Conservation (phyloP, 2,329 filamentous ascomycete species). For the Alternaria postmessia region DNA sequence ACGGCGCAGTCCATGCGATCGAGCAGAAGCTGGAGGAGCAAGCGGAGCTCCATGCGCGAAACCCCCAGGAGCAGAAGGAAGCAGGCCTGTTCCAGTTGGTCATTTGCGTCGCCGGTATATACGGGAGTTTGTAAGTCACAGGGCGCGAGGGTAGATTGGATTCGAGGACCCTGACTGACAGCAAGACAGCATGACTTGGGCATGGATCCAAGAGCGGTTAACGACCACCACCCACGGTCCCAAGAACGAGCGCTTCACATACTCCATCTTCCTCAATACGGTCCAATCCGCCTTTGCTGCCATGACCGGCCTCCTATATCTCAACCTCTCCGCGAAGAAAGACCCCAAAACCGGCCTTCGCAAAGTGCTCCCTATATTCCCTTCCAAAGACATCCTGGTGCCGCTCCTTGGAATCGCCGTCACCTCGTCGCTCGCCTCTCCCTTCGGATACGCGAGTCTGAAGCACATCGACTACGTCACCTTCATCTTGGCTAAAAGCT, state of each 20-base stretch:
- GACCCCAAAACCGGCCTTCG: constrained; percentile 43
- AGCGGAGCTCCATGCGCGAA: constrained; percentile 41
- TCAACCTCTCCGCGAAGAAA: constrained; percentile 69
- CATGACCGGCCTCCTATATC: constrained; percentile 81
- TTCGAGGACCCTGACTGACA: constrained; percentile 14
- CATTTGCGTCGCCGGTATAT: constrained; percentile 92
- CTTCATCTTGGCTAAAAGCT: constrained; percentile 95
- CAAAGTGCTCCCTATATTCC: constrained; percentile 71
- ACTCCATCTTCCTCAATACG: constrained; percentile 94
- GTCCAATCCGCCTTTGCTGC: constrained; percentile 92
- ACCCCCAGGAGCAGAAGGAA: constrained; percentile 47
- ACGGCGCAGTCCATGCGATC: constrained; percentile 37
- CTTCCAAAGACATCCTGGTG: constrained; percentile 74
- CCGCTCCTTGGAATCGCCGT: constrained; percentile 86
- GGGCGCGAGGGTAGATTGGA: background rate
- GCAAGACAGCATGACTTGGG: constrained; percentile 81
- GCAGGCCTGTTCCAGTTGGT: constrained; percentile 77
- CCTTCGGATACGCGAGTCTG: constrained; percentile 92
- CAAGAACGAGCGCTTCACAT: constrained; percentile 75
- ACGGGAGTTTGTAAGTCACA: constrained; percentile 83
- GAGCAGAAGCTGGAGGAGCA: constrained; percentile 44
- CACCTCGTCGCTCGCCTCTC: constrained; percentile 88
- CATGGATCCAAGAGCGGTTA: constrained; percentile 94
- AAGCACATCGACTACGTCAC: constrained; percentile 98
- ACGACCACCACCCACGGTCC: constrained; percentile 88